Evolutionary conservation across 2,329 filamentous ascomycete genomes (phyloP), one percentile per base, ranked within the genome.

Genomic region (Xylaria arbuscula): DNA sequence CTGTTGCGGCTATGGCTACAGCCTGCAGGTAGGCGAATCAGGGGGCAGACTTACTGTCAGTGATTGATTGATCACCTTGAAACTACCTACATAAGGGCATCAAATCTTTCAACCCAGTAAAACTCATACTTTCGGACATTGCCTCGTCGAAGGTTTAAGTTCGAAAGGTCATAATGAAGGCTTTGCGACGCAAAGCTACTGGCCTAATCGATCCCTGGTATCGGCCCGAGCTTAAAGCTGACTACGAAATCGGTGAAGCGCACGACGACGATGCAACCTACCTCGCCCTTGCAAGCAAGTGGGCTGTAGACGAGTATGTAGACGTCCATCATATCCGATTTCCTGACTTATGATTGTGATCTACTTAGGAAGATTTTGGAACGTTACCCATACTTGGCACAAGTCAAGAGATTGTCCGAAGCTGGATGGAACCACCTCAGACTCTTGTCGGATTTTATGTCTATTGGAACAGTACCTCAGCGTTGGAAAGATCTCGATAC

Each of bases 401-500:
- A 57, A 34, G 67, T 71, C 34, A 69, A 59, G 19, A 64, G 45
- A 11, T 32, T 73, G 32, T 68, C 71, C 1, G 59, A 66, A 42
- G 38, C 57, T 13, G 71, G 66, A 59, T 70, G 72, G 72, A 54
- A 55, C 3, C 67, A 73, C 38, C 42, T 73, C 1, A 57, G 68
- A 42, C 62, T 69, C 17, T 65, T 73, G 17, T 34, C 59, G 3
- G 72, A 73, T n/a, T 73, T 73, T 36, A 73, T 73, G 72, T 66
- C 66, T 42, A 66, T 73, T n/a, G 72, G 72, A 2, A 69, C 72
- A n/a, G 59, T 61, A 11, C 72, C 72, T 19, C 64, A 68, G 38
- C 66, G 62, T 36, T 73, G 72, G 72, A 50, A 56, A 22, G 53
- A 68, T 11, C 22, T 71, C 13, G 38, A 40, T 15, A 15, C 28